Evolutionary conservation across 116 monocot species (phyloP), one percentile per base, ranked within the genome.

Genomic region (Cymodocea nodosa): DNA sequence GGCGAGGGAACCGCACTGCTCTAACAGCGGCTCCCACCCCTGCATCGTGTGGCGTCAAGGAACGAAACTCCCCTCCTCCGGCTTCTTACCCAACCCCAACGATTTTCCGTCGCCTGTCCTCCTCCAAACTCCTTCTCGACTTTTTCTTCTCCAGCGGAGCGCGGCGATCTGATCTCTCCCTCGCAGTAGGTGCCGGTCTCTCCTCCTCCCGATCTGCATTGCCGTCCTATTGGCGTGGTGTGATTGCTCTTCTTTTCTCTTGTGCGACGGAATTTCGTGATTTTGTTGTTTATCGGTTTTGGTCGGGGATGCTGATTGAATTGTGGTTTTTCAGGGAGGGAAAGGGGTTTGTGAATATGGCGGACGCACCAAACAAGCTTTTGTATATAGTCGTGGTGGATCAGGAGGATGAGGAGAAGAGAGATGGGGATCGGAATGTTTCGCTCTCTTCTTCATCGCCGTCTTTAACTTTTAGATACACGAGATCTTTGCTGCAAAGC

Each of bases 401-500:
- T 30, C 30, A 3, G 30, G 30, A 30, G 30, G 30, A 30, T 1
- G 30, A 30, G 30, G 30, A 30, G 30, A 30, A 30, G 30, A 30
- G 30, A 30, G 30, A 30, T 30, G 30, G 30, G 30, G 30, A 30
- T 30, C 30, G 30, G 30, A 30, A 30, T 18, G 54, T 77, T 23
- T 85, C 64, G 2, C 57, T 8, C 19, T 50, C 15, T 22, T 30
- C 48, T 23, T 35, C 70, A 6, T 51, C 40, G 0, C 13, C 53
- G 17, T 25, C 71, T 10, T 14, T 51, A 40, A 67, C 83, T 17
- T 93, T 84, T 52, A 74, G 89, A 56, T 93, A 93, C 69, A 89
- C 93, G 48, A 75, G 89, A 50, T 72, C 93, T 19, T 71, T 82
- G 65, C 82, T 93, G 50, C 93, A 84, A 73, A 84, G 80, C 83